Base-by-base conservation (phyloP, 768 basidiomycete species). In the Tricholomella constricta region DNA sequence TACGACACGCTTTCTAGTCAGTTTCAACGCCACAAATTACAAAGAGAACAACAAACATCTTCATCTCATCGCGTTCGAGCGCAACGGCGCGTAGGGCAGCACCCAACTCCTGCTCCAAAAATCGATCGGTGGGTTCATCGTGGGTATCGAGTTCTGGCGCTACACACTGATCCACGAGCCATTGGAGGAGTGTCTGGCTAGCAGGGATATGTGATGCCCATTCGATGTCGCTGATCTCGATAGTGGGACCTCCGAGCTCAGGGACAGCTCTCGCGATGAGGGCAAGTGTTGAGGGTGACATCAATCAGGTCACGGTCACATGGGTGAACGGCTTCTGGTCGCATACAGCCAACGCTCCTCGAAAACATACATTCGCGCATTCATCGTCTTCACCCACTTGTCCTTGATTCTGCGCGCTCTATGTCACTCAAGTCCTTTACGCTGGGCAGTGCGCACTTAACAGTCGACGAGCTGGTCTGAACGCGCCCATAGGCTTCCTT, bases 141-240 rank as follows among this genome's bases (percentile, higher is more conserved):
- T 45, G 54, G 26, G 37, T 48, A 29, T 59, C 58, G 23, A 25
- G 27, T 17, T 38, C 55, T 6, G 40, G 26, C 11, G 31, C 41
- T 22, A 40, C 35, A 26, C 64, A 48, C 52, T 74, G 74, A 17
- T 51, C 59, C 6, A 65, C 65, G 11, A 77, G 53, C 69, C 70
- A 72, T 25, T 70, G 58, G 19, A 76, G 35, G 10, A 76, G 55
- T 23, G 44, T 45, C 25, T 62, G 62, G 2, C 74, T 72, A 6
- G 64, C 62, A 6, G 73, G 67, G 2, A 72, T 49, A 51, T 69
- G 65, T 17, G 53, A 49, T 2, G 68, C 66, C 71, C 71, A 70
- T 48, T 69, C 65, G 0, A 76, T 61, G 23, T 75, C 70, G 11
- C 61, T 52, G 9, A 56, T 52, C 3, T 62, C 38, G 12, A 69